A percentile compares a stretch with the other conserved stretches of the same genome.
These are phyloP conservation scores for Podospora conica DNA, from an alignment of 495 filamentous ascomycete genomes.

Conservation along the genomic window DNA sequence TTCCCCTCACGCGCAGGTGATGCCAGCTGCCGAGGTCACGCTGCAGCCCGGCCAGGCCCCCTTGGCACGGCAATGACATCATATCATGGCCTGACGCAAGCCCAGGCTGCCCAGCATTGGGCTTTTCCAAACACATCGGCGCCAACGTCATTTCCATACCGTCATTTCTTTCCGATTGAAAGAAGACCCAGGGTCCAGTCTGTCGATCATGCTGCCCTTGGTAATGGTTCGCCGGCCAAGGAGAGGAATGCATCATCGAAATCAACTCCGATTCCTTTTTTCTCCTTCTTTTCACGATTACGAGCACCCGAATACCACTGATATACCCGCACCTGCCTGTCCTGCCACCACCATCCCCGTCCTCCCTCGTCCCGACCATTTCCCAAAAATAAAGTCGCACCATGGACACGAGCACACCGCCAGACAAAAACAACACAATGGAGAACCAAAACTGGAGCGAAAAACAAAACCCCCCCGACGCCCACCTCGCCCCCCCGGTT, in stretches of 20 bases:
- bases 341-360: not conserved
- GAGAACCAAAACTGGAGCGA: not conserved
- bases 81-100: not conserved
- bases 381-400: not conserved
- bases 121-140: not conserved
- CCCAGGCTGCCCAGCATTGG: not conserved
- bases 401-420: not conserved
- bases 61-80: not conserved
- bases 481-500: not conserved
- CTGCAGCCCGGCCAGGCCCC: not conserved
- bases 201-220: not conserved
- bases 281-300: not conserved
- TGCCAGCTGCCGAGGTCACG: not conserved
- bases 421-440: not conserved
- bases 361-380: not conserved
- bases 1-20: not conserved
- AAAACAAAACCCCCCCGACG: not conserved
- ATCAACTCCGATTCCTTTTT: not conserved
- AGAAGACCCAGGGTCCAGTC: not conserved
- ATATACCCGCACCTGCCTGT: too few species aligned
- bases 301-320: not conserved
- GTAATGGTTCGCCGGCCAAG: not conserved
- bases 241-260: not conserved
- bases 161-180: not conserved
- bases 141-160: not conserved